Conservation (phyloP, 176 grass and related monocot species). For the sorghum (Sorghum bicolor) region Sorghum_bicolor_NCBIv3 NC_012870.2:5434501-5435000, state of each 20-base stretch:
- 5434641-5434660: constrained; percentile 35
- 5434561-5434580: background rate
- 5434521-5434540: background rate
- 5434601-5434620: constrained; percentile 10
- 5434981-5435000: constrained; percentile 32
- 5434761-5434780: constrained; percentile 93
- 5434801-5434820: constrained; percentile 99
- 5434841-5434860: constrained; percentile 95
- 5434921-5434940: constrained; percentile 70
- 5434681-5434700: constrained; percentile 97
- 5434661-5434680: constrained; percentile 83
- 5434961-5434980: constrained; percentile 7
- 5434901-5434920: constrained; percentile 93
- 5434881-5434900: constrained; percentile 94
- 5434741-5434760: constrained; percentile 87
- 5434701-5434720: constrained; percentile 82
- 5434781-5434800: constrained; percentile 95
- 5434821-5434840: constrained; percentile 96
- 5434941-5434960: constrained; percentile 14
- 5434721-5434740: constrained; percentile 96
- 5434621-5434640: constrained; percentile 16
- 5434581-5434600: background rate
- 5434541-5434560: background rate
- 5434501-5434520: constrained; percentile 96
- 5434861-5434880: constrained; percentile 97